phyloP scores from a whole-genome alignment of 257 asterid genomes.

The Phtheirospermum japonicum region DNA sequence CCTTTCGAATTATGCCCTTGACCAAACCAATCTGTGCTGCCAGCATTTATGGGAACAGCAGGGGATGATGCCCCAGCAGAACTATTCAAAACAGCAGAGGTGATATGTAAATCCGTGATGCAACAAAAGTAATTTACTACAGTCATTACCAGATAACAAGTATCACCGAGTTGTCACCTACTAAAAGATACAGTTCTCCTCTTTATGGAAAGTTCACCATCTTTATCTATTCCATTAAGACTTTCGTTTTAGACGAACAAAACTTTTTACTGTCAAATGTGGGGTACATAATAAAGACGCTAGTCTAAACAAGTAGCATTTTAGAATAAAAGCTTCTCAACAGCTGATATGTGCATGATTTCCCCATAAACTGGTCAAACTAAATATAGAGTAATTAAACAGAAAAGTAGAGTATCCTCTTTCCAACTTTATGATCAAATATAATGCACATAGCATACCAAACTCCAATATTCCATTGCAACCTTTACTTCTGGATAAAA shows the following conservation, averaged over 20 bases:
- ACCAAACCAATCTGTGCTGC: slow-evolving; percentile 75
- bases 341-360: slow-evolving; percentile 4
- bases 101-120: background rate
- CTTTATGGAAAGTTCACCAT: slow-evolving; percentile 15
- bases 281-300: background rate
- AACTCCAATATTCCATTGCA: slow-evolving; percentile 4
- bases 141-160: slow-evolving; percentile 21
- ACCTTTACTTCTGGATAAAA: slow-evolving; percentile 15
- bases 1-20: slow-evolving; percentile 84
- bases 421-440: slow-evolving; percentile 12
- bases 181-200: slow-evolving; percentile 11
- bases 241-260: slow-evolving; percentile 2
- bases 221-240: slow-evolving; percentile 10
- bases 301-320: slow-evolving; percentile 5
- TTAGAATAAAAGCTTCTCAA: slow-evolving; percentile 14
- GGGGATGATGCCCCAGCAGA: slow-evolving; percentile 99
- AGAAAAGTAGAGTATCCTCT: background rate
- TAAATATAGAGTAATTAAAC: slow-evolving; percentile 8
- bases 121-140: background rate
- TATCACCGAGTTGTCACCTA: slow-evolving; percentile 11
- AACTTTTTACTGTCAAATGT: background rate
- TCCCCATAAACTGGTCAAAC: slow-evolving; percentile 10
- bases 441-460: background rate
- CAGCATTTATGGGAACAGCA: slow-evolving; percentile 81
- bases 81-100: slow-evolving; percentile 38